These are phyloP conservation scores for Saraca asoca DNA, from an alignment of 331 rosid species.

Conservation along the genomic window DNA sequence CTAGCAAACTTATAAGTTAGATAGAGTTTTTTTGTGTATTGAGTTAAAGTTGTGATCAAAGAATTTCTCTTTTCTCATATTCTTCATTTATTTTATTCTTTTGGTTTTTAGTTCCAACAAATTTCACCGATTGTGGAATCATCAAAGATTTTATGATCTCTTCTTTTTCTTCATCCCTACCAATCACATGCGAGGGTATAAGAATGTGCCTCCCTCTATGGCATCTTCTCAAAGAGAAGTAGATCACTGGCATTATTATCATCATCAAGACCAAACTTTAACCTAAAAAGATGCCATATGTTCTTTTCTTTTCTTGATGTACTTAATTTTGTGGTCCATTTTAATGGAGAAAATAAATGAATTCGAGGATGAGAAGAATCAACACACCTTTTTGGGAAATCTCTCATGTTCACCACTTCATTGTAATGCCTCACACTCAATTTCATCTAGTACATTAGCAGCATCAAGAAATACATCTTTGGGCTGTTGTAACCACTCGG, in stretches of 20 bases:
- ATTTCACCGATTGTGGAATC: background rate
- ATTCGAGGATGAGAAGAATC: slow-evolving; percentile 27
- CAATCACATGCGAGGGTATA: slow-evolving; percentile 32
- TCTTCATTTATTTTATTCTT: too few species aligned
- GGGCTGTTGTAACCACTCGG: background rate
- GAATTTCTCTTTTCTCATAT: too few species aligned
- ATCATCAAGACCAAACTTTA: background rate
- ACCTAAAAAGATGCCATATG: slow-evolving; percentile 5
- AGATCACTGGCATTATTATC: background rate
- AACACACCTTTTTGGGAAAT: background rate
- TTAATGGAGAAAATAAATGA: slow-evolving; percentile 17
- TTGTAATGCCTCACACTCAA: background rate
- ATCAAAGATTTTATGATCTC: slow-evolving; percentile 12
- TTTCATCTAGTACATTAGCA: background rate
- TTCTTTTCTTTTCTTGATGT: slow-evolving; percentile 4
- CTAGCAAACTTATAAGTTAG: too few species aligned
- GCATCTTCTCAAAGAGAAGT: background rate
- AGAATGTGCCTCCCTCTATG: slow-evolving; percentile 5
- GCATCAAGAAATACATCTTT: background rate
- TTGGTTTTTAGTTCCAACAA: too few species aligned
- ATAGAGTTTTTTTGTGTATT: too few species aligned
- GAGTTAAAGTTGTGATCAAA: too few species aligned
- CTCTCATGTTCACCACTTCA: background rate
- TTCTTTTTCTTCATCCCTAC: slow-evolving; percentile 28
- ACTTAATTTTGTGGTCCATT: slow-evolving; percentile 12